phyloP scores from a whole-genome alignment of 164 flowering plant genomes.

The Nymphaea thermarum region DNA sequence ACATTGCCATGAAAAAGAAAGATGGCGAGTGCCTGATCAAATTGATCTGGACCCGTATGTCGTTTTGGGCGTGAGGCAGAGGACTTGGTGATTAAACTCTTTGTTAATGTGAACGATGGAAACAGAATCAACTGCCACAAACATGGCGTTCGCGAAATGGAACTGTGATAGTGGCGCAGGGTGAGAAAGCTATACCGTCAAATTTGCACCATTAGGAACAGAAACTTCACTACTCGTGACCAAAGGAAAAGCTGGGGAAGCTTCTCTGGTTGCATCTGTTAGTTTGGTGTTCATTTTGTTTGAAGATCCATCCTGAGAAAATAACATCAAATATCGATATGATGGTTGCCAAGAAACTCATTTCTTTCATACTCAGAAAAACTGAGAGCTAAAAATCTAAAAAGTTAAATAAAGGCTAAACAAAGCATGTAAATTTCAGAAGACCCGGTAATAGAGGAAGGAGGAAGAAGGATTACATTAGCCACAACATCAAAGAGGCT shows the following conservation, averaged over 20 bases:
- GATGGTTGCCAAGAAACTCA: neutral
- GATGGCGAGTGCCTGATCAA: too few relatives aligned
- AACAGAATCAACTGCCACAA: neutral
- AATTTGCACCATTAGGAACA: neutral
- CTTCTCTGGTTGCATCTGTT: neutral
- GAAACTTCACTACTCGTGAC: slow-evolving; percentile 1
- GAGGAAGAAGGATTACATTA: slow-evolving; percentile 7
- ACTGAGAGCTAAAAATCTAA: neutral
- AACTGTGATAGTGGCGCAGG: too few relatives aligned
- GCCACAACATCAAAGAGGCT: slow-evolving; percentile 24
- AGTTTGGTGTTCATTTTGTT: neutral
- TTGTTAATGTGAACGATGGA: neutral
- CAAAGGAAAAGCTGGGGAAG: slow-evolving; percentile 1
- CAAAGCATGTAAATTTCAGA: neutral
- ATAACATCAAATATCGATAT: neutral
- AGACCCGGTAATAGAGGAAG: neutral
- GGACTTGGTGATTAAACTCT: too few relatives aligned
- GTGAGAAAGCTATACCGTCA: neutral
- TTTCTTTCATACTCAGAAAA: neutral
- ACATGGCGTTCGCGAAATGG: neutral
- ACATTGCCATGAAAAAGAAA: too few relatives aligned
- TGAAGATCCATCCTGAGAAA: slow-evolving; percentile 1
- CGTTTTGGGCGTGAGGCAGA: too few relatives aligned
- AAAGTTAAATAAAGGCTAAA: neutral
- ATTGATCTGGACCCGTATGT: too few relatives aligned